These are phyloP conservation scores for Cryphonectria radicalis DNA, from an alignment of 2,329 filamentous ascomycete genomes.

Conservation along the genomic window DNA sequence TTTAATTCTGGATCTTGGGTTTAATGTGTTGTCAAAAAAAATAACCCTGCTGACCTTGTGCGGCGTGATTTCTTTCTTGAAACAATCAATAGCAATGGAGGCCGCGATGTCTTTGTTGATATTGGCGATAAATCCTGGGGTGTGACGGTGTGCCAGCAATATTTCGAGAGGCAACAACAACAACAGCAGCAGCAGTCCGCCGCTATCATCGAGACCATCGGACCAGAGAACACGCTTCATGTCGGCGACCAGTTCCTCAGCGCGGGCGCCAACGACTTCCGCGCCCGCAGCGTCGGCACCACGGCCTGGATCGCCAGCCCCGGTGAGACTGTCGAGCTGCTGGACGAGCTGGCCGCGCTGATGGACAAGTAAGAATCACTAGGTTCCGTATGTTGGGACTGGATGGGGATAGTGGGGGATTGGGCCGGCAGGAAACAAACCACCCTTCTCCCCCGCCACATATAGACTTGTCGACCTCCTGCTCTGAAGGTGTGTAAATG, in stretches of 20 bases:
- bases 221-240: constrained; percentile 81
- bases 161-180: constrained; percentile 65
- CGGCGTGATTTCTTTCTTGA: no score
- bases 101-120: constrained; percentile 96
- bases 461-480: no score
- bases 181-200: constrained; percentile 4
- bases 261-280: constrained; percentile 96
- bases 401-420: no score
- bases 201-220: constrained; percentile 48
- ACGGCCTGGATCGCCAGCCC: constrained; percentile 98
- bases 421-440: no score
- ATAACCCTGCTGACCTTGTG: no score
- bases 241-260: constrained; percentile 97
- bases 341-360: constrained; percentile 78
- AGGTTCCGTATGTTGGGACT: no score
- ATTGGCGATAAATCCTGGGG: constrained; percentile 98
- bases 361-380: constrained; percentile 47
- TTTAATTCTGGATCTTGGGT: no score
- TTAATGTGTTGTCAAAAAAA: no score
- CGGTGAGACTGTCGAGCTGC: constrained; percentile 81
- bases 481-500: no score
- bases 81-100: constrained; percentile 66
- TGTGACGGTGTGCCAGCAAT: constrained; percentile 87
- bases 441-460: no score
- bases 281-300: constrained; percentile 86